Base-by-base conservation (phyloP, 2,329 filamentous ascomycete species). In the Gnomoniopsis sp. region DNA sequence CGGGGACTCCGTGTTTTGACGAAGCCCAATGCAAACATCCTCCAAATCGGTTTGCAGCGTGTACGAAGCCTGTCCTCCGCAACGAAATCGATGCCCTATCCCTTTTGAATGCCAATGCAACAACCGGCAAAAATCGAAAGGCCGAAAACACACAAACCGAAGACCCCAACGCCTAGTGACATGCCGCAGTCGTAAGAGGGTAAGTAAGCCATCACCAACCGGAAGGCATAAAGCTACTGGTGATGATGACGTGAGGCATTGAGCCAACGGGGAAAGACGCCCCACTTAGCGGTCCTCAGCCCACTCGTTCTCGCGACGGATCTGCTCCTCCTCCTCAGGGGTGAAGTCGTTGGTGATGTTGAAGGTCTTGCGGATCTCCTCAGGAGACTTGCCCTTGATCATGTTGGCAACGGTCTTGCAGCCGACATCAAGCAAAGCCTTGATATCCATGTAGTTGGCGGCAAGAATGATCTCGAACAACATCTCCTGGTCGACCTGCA, bases 401-500 rank as follows among this genome's bases (percentile, higher is more conserved):
- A 99, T 99, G 79, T 99, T 99, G 63, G 95, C 95, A 17, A 99
- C 95, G 0, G 95, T 99, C 86, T 99, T 99, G 86, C 95, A 99
- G 63, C 95, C 95, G 61, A 98, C 93, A 65, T 99, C 95, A 30
- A 99, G 88, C 1, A 99, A 89, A 1, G 92, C 89, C 84, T 98
- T 99, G 81, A 99, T 99, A 67, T 99, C 95, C 61, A 99, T 88
- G 75, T 98, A 99, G 82, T 99, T 99, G 69, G 93, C 91, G 3
- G 95, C 95, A 26, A 99, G 83, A 67, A 99, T 99, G 71, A 99
- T 98, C 80, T 99, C 95, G 67, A 99, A 99, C 1, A 99, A 85
- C 95, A 99, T 98, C 78, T 99, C 95, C 72, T 99, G 95, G 74
- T 99, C 95, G 19, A 99, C 95, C 77, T 98, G 93, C 95, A 99